Percentiles rank a stretch among this genome's conserved stretches.
Evolutionary conservation across 495 filamentous ascomycete species (phyloP).

Genomic region (Talaromyces proteolyticus): DNA sequence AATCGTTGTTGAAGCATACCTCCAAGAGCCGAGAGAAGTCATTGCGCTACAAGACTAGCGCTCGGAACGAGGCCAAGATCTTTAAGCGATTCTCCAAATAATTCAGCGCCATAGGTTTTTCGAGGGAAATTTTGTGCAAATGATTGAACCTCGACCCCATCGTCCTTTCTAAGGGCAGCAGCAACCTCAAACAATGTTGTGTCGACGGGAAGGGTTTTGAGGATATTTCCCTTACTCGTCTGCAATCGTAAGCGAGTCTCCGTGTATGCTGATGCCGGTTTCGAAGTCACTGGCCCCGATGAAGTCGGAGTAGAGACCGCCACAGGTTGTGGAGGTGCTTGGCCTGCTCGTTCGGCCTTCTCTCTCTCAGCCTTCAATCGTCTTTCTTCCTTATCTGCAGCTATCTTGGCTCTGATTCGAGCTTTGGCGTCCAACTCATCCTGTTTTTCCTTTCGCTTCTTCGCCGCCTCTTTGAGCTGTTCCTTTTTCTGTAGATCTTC

Average conservation of each 20-base stretch:
- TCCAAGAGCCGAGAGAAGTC: no score
- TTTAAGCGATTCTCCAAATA: conserved; percentile 86
- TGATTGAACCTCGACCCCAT: conserved; percentile 56
- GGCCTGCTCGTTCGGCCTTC: conserved; percentile 76
- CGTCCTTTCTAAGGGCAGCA: conserved; percentile 59
- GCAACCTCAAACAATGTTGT: conserved; percentile 95
- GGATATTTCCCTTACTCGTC: conserved; percentile 62
- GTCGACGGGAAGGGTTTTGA: conserved; percentile 77
- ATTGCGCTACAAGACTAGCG: conserved; percentile 74
- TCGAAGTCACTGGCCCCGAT: conserved; percentile 42
- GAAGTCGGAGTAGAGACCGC: conserved; percentile 29
- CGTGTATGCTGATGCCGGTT: conserved; percentile 59
- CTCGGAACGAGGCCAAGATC: conserved; percentile 88
- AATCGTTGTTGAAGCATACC: no score
- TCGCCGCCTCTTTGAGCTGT: conserved; percentile 79
- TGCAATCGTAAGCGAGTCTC: conserved; percentile 82
- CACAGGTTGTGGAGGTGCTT: conserved; percentile 43
- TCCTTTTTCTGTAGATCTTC: conserved; percentile 83
- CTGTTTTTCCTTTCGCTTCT: conserved; percentile 79
- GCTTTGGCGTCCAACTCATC: conserved; percentile 84
- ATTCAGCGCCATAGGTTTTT: conserved; percentile 73
- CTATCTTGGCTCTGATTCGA: conserved; percentile 85
- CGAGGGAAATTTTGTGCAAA: conserved; percentile 84
- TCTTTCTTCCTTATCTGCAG: conserved; percentile 82
- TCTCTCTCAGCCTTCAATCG: conserved; percentile 75